Evolutionary conservation across 495 filamentous ascomycete species (phyloP).

Genomic region (Letharia columbiana): DNA sequence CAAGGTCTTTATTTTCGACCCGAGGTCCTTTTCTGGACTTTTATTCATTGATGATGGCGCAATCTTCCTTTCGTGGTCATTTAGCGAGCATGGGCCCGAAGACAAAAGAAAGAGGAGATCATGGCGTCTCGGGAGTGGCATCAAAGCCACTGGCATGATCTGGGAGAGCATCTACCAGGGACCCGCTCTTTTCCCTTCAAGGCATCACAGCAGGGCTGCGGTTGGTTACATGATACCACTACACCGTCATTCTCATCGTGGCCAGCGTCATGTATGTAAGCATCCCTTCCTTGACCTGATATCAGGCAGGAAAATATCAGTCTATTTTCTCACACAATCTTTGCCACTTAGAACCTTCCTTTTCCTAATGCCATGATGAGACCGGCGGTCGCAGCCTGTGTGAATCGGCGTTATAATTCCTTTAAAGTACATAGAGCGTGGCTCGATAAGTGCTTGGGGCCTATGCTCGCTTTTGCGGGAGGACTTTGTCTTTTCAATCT

Average conservation of each 20-base stretch:
- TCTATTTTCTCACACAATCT: constrained; percentile 46
- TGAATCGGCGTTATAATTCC: background rate
- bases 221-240: constrained; percentile 33
- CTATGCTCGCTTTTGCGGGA: background rate
- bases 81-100: constrained; percentile 20
- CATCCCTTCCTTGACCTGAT: constrained; percentile 46
- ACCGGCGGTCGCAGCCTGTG: constrained; percentile 13
- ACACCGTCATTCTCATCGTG: constrained; percentile 60
- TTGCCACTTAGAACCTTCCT: constrained; percentile 38
- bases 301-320: constrained; percentile 42
- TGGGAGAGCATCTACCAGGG: constrained; percentile 28
- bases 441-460: background rate
- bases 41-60: constrained; percentile 19
- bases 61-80: constrained; percentile 15
- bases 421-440: constrained; percentile 10
- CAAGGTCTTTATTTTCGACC: constrained; percentile 4
- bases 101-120: constrained; percentile 4
- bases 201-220: constrained; percentile 35
- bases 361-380: constrained; percentile 30
- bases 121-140: constrained; percentile 13
- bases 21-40: constrained; percentile 26
- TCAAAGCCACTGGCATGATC: constrained; percentile 14
- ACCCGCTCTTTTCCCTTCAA: constrained; percentile 8
- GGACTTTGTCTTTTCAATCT: background rate
- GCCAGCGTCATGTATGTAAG: constrained; percentile 73